Conservation (phyloP, 2,329 filamentous ascomycete genomes). For the Aspergillus fumigatiaffinis region DNA sequence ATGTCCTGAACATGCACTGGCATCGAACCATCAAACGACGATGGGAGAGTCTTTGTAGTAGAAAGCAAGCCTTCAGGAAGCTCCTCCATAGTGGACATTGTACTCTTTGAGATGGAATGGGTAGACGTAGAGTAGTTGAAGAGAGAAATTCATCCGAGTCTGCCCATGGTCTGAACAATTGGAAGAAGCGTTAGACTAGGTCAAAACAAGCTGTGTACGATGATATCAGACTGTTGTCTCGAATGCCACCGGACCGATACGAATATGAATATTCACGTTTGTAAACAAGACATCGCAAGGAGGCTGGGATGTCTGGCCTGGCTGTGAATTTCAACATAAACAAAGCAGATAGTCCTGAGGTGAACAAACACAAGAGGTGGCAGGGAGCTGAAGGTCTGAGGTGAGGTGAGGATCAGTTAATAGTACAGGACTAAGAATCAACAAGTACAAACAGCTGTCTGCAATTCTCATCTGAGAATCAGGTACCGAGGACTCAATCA, state of each 20-base stretch:
- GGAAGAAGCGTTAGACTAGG: background rate
- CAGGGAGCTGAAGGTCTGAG: background rate
- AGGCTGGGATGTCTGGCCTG: background rate
- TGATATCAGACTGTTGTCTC: background rate
- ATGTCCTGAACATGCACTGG: constrained; percentile 39
- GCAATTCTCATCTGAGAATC: too few species aligned
- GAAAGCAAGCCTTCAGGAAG: constrained; percentile 42
- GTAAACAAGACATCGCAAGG: background rate
- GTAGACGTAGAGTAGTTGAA: background rate
- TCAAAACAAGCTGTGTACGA: background rate
- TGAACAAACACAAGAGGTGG: background rate
- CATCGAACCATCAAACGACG: constrained; percentile 35
- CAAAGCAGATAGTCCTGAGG: background rate
- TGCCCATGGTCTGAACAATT: background rate
- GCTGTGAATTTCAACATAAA: background rate
- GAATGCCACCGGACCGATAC: background rate
- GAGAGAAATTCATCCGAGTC: background rate
- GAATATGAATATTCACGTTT: background rate
- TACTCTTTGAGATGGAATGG: background rate
- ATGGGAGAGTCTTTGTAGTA: constrained; percentile 34
- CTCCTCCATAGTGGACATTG: constrained; percentile 30
- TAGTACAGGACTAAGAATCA: background rate
- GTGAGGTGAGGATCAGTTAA: background rate
- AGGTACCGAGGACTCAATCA: background rate
- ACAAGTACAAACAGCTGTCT: background rate